These are phyloP conservation scores for Cucumis melo DNA, from an alignment of 306 rosid genomes.

Conservation along the genomic window DNA sequence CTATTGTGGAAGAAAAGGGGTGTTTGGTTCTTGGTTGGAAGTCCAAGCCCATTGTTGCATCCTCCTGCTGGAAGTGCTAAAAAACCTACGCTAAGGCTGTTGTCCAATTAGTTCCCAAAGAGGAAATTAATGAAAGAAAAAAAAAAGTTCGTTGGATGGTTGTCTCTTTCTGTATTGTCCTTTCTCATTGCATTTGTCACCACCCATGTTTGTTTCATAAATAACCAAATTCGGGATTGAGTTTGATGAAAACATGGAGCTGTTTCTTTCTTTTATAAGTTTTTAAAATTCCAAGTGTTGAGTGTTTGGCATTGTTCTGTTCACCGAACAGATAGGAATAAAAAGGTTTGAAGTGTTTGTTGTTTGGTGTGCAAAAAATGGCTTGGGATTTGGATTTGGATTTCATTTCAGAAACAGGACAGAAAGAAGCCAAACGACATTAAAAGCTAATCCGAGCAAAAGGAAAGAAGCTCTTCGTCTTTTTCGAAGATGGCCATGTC, in stretches of 20 bases:
- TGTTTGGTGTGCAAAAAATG: conserved; percentile 2
- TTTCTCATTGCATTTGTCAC: not conserved
- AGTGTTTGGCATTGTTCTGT: not conserved
- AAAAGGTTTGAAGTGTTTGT: not conserved
- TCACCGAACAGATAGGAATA: not conserved
- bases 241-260: conserved; percentile 1
- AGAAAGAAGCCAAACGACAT: not conserved
- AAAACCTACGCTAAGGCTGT: not conserved
- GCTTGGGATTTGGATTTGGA: not conserved
- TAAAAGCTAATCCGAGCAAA: not conserved
- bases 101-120: not conserved
- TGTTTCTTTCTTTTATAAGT: not conserved
- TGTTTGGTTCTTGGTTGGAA: conserved; percentile 90
- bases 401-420: not conserved
- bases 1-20: conserved; percentile 72
- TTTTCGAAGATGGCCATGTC: conserved; percentile 18
- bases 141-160: not conserved
- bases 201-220: conserved; percentile 1
- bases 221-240: conserved; percentile 2
- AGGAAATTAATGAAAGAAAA: not conserved
- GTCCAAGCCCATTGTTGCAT: conserved; percentile 77
- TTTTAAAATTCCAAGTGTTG: not conserved
- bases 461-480: not conserved
- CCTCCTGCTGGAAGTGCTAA: conserved; percentile 86
- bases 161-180: not conserved